Base-by-base conservation (phyloP, 2,329 filamentous ascomycete species). In the Colletotrichum cuscutae region DNA sequence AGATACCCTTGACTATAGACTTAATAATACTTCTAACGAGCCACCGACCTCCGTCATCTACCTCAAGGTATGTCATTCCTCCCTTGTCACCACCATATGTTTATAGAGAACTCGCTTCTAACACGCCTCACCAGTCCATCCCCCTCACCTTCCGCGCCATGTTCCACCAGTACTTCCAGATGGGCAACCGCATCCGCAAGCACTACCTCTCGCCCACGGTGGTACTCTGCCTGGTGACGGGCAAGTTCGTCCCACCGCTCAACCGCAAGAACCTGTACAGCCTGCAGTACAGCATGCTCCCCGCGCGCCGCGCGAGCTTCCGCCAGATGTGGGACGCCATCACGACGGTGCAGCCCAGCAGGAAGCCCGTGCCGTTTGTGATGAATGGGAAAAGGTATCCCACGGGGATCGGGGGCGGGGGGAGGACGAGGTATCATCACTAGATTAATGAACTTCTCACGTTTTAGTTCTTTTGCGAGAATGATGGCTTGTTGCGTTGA, bases 111-210 rank as follows among this genome's bases (percentile, higher is more conserved):
- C 26, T 49, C 28, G 75, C 68, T 35, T 22, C 75, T 74, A 57
- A 57, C 22, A 32, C 15, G 12, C 9, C 11, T 28, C 49, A 68
- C 4, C 77, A 97, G 92, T 96, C 96, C 4, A 93, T 98, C 7
- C 96, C 97, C 2, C 89, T 99, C 7, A 92, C 94, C 4, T 94
- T 98, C 76, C 90, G 92, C n/a, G 94, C 94, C 78, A 98, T 98
- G 91, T 98, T 99, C 82, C 91, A 97, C 73, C 95, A 98, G 79
- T 99, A 99, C 84, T 98, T 97, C 80, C 95, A 98, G 81, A 94
- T 99, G 78, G 95, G 93, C 32, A 91, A 94, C 75, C 94, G 97
- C 60, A 94, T 99, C 74, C 92, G 95, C 70, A 98, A 97, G 81
- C 97, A 99, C 84, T 99, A 99, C 81, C 88, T 98, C 56, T 96